Evolutionary conservation across 371 early-diverging fungal genomes (phyloP).

Genomic region (Syncephalastrum racemosum): DNA sequence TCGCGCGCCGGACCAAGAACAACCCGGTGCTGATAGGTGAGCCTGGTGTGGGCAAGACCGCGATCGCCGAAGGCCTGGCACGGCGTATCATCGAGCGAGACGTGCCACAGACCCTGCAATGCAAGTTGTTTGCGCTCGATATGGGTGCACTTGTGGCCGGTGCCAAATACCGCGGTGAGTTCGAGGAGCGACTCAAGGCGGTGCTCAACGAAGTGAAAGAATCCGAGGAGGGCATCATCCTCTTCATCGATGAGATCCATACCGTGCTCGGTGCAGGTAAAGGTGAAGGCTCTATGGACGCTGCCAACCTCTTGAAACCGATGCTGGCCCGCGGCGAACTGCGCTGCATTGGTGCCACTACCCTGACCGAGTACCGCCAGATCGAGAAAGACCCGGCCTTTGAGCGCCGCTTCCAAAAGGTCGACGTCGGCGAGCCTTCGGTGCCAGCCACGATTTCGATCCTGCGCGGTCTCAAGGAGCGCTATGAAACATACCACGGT

Average conservation of each 20-base stretch:
- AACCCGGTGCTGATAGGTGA: slow-evolving; percentile 89
- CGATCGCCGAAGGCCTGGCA: slow-evolving; percentile 63
- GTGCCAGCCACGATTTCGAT: slow-evolving; percentile 84
- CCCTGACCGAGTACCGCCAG: slow-evolving; percentile 80
- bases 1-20: slow-evolving; percentile 83
- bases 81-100: slow-evolving; percentile 76
- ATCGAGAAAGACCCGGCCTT: slow-evolving; percentile 88
- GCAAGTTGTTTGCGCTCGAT: slow-evolving; percentile 75
- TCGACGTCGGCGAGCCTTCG: slow-evolving; percentile 80
- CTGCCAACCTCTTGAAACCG: slow-evolving; percentile 82
- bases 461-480: slow-evolving; percentile 81
- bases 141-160: slow-evolving; percentile 79
- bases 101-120: slow-evolving; percentile 72
- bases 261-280: slow-evolving; percentile 76
- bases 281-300: slow-evolving; percentile 71
- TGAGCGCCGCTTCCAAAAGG: slow-evolving; percentile 87
- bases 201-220: slow-evolving; percentile 72
- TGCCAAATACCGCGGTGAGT: slow-evolving; percentile 77
- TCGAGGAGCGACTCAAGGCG: slow-evolving; percentile 79
- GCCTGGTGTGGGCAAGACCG: slow-evolving; percentile 65
- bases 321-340: slow-evolving; percentile 77
- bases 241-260: slow-evolving; percentile 88
- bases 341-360: slow-evolving; percentile 88
- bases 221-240: slow-evolving; percentile 67
- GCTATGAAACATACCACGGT: slow-evolving; percentile 86